phyloP scores from a whole-genome alignment of 495 filamentous ascomycete genomes.

The Apiosordaria backusii region DNA sequence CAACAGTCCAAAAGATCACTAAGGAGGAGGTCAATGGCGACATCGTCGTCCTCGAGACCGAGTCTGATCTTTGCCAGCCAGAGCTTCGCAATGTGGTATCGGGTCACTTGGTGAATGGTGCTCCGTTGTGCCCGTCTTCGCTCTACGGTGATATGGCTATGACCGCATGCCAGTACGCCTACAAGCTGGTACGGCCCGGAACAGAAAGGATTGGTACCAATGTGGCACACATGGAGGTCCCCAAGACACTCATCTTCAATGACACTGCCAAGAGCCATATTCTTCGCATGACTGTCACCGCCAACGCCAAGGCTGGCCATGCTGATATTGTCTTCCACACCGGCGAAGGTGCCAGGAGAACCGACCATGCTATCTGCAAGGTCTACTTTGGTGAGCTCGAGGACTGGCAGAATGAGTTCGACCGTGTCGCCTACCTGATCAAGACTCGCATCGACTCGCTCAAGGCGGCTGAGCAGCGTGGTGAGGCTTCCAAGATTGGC shows the following conservation, averaged over 20 bases:
- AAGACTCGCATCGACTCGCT: conserved; percentile 50
- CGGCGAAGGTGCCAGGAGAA: conserved; percentile 41
- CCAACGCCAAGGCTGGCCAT: conserved; percentile 37
- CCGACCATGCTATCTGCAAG: conserved; percentile 51
- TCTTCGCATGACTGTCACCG: conserved; percentile 41
- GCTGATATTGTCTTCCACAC: conserved; percentile 41
- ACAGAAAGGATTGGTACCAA: conserved; percentile 54
- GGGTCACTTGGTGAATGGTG: conserved; percentile 72
- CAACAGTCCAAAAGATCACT: conserved; percentile 51
- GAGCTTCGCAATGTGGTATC: conserved; percentile 58
- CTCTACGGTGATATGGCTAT: conserved; percentile 77
- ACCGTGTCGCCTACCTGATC: conserved; percentile 55
- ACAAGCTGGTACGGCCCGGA: conserved; percentile 55
- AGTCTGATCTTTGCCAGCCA: conserved; percentile 62
- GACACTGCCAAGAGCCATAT: conserved; percentile 50
- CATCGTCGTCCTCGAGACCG: conserved; percentile 55
- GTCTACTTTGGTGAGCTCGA: conserved; percentile 46
- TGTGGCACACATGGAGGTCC: conserved; percentile 61
- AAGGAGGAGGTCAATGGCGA: conserved; percentile 54
- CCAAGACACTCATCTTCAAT: conserved; percentile 67
- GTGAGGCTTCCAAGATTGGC: conserved; percentile 58
- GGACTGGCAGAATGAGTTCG: conserved; percentile 52
- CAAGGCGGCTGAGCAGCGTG: conserved; percentile 47
- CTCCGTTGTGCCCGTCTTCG: conserved; percentile 50
- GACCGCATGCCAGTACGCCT: conserved; percentile 66